Conservation (phyloP, 2,329 filamentous ascomycete genomes). For the Monosporascus sp. region DNA sequence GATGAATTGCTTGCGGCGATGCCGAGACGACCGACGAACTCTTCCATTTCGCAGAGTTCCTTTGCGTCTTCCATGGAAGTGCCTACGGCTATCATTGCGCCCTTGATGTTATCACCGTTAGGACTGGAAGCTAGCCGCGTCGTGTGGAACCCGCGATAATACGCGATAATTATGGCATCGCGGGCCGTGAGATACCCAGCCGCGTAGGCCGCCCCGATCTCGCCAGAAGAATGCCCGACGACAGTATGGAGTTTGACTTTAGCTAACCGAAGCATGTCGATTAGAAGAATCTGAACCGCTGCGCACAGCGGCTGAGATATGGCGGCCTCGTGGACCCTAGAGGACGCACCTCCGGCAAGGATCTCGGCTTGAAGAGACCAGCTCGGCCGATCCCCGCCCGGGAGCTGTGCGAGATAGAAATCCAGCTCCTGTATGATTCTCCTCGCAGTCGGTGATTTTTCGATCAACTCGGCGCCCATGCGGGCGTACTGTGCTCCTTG, state of each 20-base stretch:
- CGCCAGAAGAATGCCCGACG: slow-evolving; percentile 46
- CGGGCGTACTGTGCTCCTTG: slow-evolving; percentile 23
- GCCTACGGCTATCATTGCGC: slow-evolving; percentile 42
- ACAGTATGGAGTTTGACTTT: slow-evolving; percentile 31
- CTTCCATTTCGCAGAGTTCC: not conserved
- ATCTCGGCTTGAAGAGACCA: slow-evolving; percentile 25
- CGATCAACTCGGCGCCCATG: slow-evolving; percentile 21
- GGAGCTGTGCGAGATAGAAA: slow-evolving; percentile 9
- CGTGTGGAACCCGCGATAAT: slow-evolving; percentile 37
- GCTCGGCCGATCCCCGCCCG: slow-evolving; percentile 17
- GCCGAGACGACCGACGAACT: not conserved
- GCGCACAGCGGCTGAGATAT: slow-evolving; percentile 29
- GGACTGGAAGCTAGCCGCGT: slow-evolving; percentile 9
- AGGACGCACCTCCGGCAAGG: slow-evolving; percentile 1
- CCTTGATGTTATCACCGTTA: slow-evolving; percentile 11
- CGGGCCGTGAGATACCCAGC: slow-evolving; percentile 35
- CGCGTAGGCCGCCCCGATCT: slow-evolving; percentile 47
- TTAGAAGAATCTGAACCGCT: slow-evolving; percentile 23
- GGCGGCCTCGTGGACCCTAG: slow-evolving; percentile 17
- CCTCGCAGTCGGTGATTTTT: not conserved
- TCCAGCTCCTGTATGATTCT: slow-evolving; percentile 14
- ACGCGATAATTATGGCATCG: slow-evolving; percentile 41
- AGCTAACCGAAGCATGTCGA: slow-evolving; percentile 23
- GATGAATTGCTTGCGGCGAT: slow-evolving; percentile 12
- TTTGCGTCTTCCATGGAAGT: slow-evolving; percentile 12